Evolutionary conservation across 2,329 filamentous ascomycete genomes (phyloP), one percentile per base, ranked within the genome.

Genomic region (Helicocarpus griseus): DNA sequence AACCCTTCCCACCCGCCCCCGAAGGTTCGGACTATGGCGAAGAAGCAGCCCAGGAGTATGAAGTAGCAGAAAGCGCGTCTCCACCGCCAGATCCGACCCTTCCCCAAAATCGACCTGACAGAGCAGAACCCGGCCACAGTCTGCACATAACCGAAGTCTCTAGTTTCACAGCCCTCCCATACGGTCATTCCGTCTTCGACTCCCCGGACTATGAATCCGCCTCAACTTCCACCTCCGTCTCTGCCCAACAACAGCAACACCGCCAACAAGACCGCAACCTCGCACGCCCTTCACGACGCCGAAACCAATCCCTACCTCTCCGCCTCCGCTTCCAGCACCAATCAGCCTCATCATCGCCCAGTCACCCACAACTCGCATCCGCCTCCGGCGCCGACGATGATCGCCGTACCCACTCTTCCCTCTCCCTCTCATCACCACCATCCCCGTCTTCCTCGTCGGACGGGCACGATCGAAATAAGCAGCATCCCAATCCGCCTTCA

Each of bases 81-180:
- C 45, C 45, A 29, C 52, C 48, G 29, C 53, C 52, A n/a, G 72
- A 76, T 54, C 70, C 73, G 24, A 75, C 72, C 6, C 65, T 76
- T 4, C 73, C 73, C 19, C 73, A 75, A 47, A 65, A 71, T 57
- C 69, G 73, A 41, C 73, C 72, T 4, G 64, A 73, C 53, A 63
- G 65, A 39, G 58, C 62, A 40, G 53, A 54, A 54, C 53, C 67
- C 65, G 43, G 43, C 13, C 29, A 35, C 11, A 46, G 31, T 19
- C 49, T 51, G n/a, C 53, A 53, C 22, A 46, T 55, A 24, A 53
- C 46, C 24, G 53, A 53, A 28, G 43, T 50, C 36, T 50, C 53
- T 5, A 46, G 38, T 31, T 50, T 43, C 21, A 55, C 44, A 28
- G 47, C 41, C 19, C 28, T 51, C 26, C 50, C 48, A 22, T 43